phyloP scores from a whole-genome alignment of 257 asterid species.

The Ajuga chamaepitys region DNA sequence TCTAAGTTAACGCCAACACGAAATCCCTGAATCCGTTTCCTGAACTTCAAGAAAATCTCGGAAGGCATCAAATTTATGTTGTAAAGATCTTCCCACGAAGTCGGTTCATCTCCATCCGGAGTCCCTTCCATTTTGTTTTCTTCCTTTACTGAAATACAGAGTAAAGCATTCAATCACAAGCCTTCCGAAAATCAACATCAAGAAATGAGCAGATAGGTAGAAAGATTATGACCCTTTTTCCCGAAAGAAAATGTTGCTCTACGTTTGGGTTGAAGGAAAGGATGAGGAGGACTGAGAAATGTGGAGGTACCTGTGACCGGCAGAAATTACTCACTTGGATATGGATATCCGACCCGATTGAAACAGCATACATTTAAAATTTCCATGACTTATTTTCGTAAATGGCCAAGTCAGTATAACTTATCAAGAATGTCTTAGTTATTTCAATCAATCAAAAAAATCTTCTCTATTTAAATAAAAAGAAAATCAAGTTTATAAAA shows the following conservation, averaged over 20 bases:
- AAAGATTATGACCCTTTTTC: not conserved
- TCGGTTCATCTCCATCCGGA: conserved; percentile 63
- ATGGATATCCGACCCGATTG: no score
- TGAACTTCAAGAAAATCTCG: conserved; percentile 71
- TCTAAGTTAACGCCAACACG: conserved; percentile 86
- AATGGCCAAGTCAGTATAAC: no score
- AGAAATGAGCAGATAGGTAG: not conserved
- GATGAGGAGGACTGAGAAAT: not conserved
- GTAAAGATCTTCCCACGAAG: conserved; percentile 83
- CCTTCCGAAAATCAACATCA: not conserved
- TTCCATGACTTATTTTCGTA: no score
- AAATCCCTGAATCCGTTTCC: conserved; percentile 67
- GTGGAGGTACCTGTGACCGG: no score
- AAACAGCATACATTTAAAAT: no score
- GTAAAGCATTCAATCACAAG: not conserved
- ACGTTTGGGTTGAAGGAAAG: not conserved
- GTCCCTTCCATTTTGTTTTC: conserved; percentile 47
- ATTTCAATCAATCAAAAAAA: no score
- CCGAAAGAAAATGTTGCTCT: not conserved
- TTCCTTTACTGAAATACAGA: not conserved
- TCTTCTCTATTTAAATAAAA: no score
- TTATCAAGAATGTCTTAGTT: no score
- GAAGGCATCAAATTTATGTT: conserved; percentile 83
- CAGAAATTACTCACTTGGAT: no score
- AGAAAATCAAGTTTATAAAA: no score